Conservation (phyloP, 2,329 filamentous ascomycete species). For the Fusarium keratoplasticum region DNA sequence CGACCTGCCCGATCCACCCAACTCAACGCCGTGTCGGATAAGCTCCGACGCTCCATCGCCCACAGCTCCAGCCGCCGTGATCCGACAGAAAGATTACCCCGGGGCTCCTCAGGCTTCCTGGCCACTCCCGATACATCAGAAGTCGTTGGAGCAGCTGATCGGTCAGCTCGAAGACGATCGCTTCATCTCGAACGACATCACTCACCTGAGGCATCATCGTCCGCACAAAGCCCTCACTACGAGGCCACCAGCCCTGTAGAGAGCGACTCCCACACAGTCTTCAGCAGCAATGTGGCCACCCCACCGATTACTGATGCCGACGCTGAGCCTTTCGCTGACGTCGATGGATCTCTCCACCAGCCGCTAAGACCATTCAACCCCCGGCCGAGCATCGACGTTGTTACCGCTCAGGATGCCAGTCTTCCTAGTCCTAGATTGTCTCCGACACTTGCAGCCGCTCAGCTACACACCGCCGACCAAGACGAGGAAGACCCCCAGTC, state of each 20-base stretch:
- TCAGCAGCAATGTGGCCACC: conserved; percentile 75
- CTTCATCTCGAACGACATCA: conserved; percentile 56
- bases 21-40: conserved; percentile 49
- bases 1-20: conserved; percentile 45
- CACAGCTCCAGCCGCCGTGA: conserved; percentile 44
- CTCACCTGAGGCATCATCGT: conserved; percentile 58
- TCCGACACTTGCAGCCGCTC: conserved; percentile 83
- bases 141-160: conserved; percentile 47
- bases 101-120: conserved; percentile 52
- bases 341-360: conserved; percentile 62
- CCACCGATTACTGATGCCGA: conserved; percentile 82
- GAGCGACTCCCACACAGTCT: conserved; percentile 69
- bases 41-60: conserved; percentile 50
- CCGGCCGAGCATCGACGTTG: conserved; percentile 71
- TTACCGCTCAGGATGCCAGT: conserved; percentile 86
- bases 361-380: conserved; percentile 60
- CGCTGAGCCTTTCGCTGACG: conserved; percentile 67
- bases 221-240: conserved; percentile 53
- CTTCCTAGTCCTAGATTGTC: conserved; percentile 95
- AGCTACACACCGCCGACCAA: conserved; percentile 61
- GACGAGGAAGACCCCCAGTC: conserved; percentile 54
- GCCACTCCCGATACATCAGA: conserved; percentile 71
- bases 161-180: conserved; percentile 54
- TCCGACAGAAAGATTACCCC: conserved; percentile 37
- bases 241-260: conserved; percentile 64